Evolutionary conservation across 768 basidiomycete species (phyloP).

Genomic region (Amanita phalloides): DNA sequence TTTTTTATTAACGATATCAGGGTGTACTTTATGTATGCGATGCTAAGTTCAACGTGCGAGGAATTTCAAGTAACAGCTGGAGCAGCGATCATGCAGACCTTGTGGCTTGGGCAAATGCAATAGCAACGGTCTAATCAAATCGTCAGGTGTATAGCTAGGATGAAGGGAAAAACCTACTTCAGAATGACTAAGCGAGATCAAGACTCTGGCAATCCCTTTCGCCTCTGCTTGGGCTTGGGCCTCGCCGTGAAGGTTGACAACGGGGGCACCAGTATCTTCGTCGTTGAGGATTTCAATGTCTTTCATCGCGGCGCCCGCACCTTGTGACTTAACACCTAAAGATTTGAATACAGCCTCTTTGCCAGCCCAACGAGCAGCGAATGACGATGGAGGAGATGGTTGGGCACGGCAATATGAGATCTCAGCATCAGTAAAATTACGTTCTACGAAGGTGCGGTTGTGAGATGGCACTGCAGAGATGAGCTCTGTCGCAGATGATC

Average conservation of each 20-base stretch:
- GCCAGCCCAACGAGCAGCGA: conserved; percentile 94
- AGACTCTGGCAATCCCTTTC: conserved; percentile 64
- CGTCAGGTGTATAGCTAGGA: conserved; percentile 8
- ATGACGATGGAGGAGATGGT: conserved; percentile 79
- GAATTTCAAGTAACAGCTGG: neutral
- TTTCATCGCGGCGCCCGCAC: conserved; percentile 90
- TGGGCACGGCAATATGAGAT: conserved; percentile 80
- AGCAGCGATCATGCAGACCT: conserved; percentile 17
- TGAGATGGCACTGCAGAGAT: conserved; percentile 87
- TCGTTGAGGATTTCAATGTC: conserved; percentile 92
- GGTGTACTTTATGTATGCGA: too few relatives aligned
- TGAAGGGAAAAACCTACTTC: conserved; percentile 44
- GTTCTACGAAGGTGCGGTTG: conserved; percentile 77
- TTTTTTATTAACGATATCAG: neutral
- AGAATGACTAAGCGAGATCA: conserved; percentile 88
- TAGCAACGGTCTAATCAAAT: conserved; percentile 56
- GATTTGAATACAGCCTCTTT: conserved; percentile 99
- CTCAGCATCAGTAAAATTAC: conserved; percentile 92
- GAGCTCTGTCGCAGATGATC: conserved; percentile 45
- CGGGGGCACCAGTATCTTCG: conserved; percentile 60
- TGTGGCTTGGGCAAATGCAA: conserved; percentile 78
- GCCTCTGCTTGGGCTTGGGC: conserved; percentile 62
- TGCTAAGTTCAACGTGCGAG: neutral
- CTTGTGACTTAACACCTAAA: conserved; percentile 80
- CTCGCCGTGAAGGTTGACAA: conserved; percentile 68